Percentiles rank a stretch among this genome's conserved stretches.
Conservation (phyloP, 1,139 yeast genomes). For the Suhomyces chickasaworum region DNA sequence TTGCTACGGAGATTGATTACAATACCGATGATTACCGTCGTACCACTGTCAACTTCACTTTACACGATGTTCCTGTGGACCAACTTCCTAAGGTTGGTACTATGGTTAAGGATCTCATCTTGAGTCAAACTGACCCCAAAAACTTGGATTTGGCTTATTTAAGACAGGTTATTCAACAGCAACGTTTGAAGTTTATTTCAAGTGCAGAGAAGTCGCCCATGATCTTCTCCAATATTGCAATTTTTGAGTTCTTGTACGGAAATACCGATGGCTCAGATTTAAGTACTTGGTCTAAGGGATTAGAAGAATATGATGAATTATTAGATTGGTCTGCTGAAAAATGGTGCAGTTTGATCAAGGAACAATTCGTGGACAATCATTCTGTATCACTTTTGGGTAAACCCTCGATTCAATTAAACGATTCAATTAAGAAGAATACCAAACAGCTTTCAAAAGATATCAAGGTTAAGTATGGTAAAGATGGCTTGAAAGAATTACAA, state of each 20-base stretch:
- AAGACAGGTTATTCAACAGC: conserved; percentile 66
- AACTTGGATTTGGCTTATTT: conserved; percentile 66
- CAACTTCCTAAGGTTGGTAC: conserved; percentile 54
- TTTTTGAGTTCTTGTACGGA: conserved; percentile 82
- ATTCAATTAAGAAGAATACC: conserved; percentile 51
- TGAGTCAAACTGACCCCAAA: conserved; percentile 47
- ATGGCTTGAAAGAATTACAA: conserved; percentile 58
- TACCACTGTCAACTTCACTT: conserved; percentile 57
- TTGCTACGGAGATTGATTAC: conserved; percentile 71
- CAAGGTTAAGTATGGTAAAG: conserved; percentile 54
- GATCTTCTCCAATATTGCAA: conserved; percentile 65
- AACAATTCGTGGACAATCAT: conserved; percentile 62
- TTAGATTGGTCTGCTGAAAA: conserved; percentile 61
- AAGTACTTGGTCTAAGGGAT: conserved; percentile 51
- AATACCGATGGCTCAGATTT: conserved; percentile 60
- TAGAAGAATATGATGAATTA: conserved; percentile 63
- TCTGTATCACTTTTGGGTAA: conserved; percentile 72
- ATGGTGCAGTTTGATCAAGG: conserved; percentile 63
- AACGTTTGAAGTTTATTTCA: conserved; percentile 61
- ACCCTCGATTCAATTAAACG: conserved; percentile 71
- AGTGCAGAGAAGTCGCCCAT: conserved; percentile 68
- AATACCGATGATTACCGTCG: conserved; percentile 70
- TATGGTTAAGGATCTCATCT: conserved; percentile 53
- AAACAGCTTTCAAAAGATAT: conserved; percentile 53
- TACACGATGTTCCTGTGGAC: conserved; percentile 78